Percentiles rank a stretch among this genome's conserved stretches.
Conservation (phyloP, 176 grass and related monocot genomes). For the Lolium rigidum region DNA sequence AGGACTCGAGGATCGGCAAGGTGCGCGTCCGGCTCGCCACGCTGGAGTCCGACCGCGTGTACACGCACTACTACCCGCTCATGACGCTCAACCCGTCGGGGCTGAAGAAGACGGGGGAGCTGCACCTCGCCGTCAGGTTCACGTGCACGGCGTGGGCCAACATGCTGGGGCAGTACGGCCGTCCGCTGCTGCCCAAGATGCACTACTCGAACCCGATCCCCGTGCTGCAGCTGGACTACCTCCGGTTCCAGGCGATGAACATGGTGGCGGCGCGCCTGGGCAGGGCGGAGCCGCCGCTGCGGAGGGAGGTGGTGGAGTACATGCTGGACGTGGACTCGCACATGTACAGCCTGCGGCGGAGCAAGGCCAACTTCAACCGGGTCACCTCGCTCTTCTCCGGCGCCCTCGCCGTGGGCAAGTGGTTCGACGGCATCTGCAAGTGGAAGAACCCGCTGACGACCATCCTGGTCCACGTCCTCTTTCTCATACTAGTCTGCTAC, state of each 20-base stretch:
- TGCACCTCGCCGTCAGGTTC: conserved; percentile 77
- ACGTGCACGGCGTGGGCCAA: conserved; percentile 80
- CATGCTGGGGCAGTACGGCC: conserved; percentile 64
- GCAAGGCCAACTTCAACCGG: conserved; percentile 80
- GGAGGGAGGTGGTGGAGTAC: conserved; percentile 84
- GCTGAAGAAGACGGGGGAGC: conserved; percentile 76
- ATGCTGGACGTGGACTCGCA: conserved; percentile 77
- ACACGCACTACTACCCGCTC: conserved; percentile 74
- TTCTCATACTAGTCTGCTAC: conserved; percentile 71
- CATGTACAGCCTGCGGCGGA: conserved; percentile 84
- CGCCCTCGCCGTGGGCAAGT: conserved; percentile 37
- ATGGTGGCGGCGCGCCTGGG: conserved; percentile 54
- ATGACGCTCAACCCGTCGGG: conserved; percentile 48
- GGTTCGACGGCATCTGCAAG: conserved; percentile 65
- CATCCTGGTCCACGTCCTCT: conserved; percentile 72
- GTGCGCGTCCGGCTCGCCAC: conserved; percentile 67
- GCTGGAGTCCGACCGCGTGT: conserved; percentile 57
- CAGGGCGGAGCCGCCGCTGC: conserved; percentile 64
- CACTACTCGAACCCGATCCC: conserved; percentile 72
- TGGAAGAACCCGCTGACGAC: conserved; percentile 85
- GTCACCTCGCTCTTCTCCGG: conserved; percentile 57
- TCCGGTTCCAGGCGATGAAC: conserved; percentile 60
- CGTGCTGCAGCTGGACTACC: conserved; percentile 60
- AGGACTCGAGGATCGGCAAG: conserved; percentile 70
- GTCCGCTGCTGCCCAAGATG: conserved; percentile 78